Conservation (phyloP, 306 rosid genomes). For the Quercus aquifolioides region DNA sequence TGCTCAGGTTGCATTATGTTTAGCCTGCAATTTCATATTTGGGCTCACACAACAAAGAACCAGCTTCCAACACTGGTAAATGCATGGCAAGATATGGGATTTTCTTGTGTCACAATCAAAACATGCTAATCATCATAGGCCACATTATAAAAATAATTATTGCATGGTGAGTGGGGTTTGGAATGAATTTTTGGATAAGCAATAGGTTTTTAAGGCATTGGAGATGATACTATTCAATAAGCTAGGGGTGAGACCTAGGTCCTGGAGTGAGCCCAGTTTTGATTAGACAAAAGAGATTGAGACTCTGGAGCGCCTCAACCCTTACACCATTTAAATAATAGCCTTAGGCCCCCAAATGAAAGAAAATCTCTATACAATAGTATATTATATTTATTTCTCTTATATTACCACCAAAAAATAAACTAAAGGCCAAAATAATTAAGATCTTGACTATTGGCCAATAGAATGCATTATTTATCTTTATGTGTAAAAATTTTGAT, state of each 20-base stretch:
- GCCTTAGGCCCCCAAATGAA: too few relatives aligned
- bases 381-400: too few relatives aligned
- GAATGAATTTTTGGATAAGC: slow-evolving; percentile 65
- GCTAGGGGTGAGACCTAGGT: slow-evolving; percentile 64
- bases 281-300: slow-evolving; percentile 63
- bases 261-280: slow-evolving; percentile 74
- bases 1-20: slow-evolving; percentile 78
- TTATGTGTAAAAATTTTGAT: too few relatives aligned
- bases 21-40: slow-evolving; percentile 92
- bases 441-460: too few relatives aligned
- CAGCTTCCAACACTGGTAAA: slow-evolving; percentile 54
- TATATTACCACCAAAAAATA: neutral
- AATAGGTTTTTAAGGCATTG: slow-evolving; percentile 57
- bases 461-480: too few relatives aligned
- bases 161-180: slow-evolving; percentile 93
- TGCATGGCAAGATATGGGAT: slow-evolving; percentile 58
- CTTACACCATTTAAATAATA: too few relatives aligned
- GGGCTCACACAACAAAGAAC: slow-evolving; percentile 88
- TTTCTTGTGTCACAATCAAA: slow-evolving; percentile 70
- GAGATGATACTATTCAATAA: slow-evolving; percentile 69
- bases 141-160: slow-evolving; percentile 75
- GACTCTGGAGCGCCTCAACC: neutral
- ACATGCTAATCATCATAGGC: slow-evolving; percentile 63
- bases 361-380: too few relatives aligned
- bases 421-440: too few relatives aligned